Evolutionary conservation across 192 early-diverging fungal genomes (phyloP), one percentile per base, ranked within the genome.

Genomic region (Coemansia sp.): DNA sequence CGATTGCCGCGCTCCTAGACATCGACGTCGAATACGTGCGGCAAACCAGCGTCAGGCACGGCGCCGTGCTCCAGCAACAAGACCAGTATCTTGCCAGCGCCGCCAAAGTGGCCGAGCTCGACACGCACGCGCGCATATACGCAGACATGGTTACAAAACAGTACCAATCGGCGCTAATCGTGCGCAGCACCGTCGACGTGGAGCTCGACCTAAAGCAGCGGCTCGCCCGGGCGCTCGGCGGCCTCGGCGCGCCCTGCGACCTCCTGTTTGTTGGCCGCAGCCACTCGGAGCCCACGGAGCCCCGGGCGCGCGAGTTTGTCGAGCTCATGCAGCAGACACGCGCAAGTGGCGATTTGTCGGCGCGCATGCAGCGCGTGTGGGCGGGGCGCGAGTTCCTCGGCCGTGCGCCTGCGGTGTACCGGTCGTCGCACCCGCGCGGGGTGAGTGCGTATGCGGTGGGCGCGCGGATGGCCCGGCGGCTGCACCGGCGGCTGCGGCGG

Each of bases 191-290:
- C 9, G 15, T 60, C 1, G 69, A 72, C 19, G 25, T 65, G 30
- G 69, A 72, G 39, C 22, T 60, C 17, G 62, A 65, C 39, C 14
- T 65, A 15, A 61, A 65, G 39, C 15, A 25, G 32, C 57, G 61
- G 0, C 14, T 72, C 12, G 50, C 54, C 3, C 9, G 29, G 0
- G 52, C 55, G n/a, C 50, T 70, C n/a, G 50, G 44, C n/a, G 21
- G 27, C 19, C 21, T 8, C 11, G 12, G 31, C 22, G 50, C 22
- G 14, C 3, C 14, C 1, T 50, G 52, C 27, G 67, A 70, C 26
- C 54, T 62, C 27, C 12, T 70, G 26, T 50, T 63, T 55, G 30
- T 70, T 8, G 60, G 67, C 4, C 60, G 52, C 27, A 35, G 22
- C 2, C 25, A 54, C 17, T 48, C 60, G 2, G 67, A 70, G 15